These are phyloP conservation scores for Candida gigantensis DNA, from an alignment of 1,139 yeast genomes.

Conservation along the genomic window DNA sequence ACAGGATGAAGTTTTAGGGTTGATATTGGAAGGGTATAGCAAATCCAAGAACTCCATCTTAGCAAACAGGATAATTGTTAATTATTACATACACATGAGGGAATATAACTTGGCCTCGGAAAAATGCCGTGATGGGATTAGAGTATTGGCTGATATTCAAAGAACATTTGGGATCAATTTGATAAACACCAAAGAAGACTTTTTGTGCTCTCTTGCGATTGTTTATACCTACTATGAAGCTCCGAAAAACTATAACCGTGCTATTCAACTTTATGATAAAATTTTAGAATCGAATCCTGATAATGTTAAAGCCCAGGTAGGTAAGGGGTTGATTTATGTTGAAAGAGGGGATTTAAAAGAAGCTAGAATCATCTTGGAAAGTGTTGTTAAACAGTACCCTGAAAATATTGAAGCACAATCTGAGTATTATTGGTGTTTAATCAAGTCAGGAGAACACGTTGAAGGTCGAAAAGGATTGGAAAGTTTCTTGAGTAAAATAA, in stretches of 20 bases:
- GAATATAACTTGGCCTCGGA: conserved; percentile 68
- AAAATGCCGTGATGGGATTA: conserved; percentile 62
- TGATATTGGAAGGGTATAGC: conserved; percentile 56
- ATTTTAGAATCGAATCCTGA: conserved; percentile 48
- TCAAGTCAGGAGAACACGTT: conserved; percentile 51
- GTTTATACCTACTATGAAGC: conserved; percentile 84
- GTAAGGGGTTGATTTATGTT: conserved; percentile 75
- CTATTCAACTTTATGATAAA: conserved; percentile 68
- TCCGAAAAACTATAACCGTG: conserved; percentile 80
- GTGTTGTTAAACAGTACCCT: conserved; percentile 53
- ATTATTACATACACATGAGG: conserved; percentile 58
- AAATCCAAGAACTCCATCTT: conserved; percentile 52
- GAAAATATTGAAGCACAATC: conserved; percentile 60
- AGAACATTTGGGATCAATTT: conserved; percentile 50
- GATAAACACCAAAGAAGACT: conserved; percentile 54
- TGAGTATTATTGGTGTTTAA: conserved; percentile 80
- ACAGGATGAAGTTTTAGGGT: conserved; percentile 55
- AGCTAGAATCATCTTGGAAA: conserved; percentile 54
- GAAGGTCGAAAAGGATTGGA: conserved; percentile 56
- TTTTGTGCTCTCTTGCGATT: conserved; percentile 69
- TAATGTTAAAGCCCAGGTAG: conserved; percentile 67
- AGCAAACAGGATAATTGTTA: conserved; percentile 65
- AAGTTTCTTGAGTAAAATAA: conserved; percentile 42
- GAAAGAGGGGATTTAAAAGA: conserved; percentile 59
- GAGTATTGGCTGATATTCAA: conserved; percentile 50